A percentile compares a stretch with the other conserved stretches of the same genome.
Conservation (phyloP, 1,284 basidiomycete species). For the Ustilago hordei region DNA sequence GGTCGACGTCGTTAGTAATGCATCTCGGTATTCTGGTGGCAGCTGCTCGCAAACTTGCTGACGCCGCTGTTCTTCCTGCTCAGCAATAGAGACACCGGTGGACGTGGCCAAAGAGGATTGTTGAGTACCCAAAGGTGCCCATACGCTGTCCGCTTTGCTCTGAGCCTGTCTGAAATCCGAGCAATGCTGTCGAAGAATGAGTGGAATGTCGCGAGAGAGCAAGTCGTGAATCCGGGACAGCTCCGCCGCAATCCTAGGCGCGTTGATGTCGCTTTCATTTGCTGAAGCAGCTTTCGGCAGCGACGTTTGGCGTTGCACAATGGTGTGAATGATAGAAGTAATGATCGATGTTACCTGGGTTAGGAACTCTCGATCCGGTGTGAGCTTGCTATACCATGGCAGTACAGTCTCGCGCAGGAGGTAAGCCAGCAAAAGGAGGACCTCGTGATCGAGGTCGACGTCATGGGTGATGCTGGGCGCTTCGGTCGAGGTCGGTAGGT, state of each 20-base stretch:
- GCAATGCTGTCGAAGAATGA: constrained; percentile 46
- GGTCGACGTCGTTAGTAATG: background rate
- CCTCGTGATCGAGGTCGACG: constrained; percentile 46
- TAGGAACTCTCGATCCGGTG: constrained; percentile 54
- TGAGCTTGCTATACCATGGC: constrained; percentile 57
- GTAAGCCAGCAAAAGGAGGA: constrained; percentile 50
- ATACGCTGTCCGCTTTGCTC: constrained; percentile 24
- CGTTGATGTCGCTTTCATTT: constrained; percentile 22
- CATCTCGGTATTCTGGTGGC: constrained; percentile 1
- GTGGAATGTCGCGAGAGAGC: constrained; percentile 42
- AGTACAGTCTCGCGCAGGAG: constrained; percentile 54
- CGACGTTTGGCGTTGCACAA: constrained; percentile 20
- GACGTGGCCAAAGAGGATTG: constrained; percentile 1
- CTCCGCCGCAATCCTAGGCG: constrained; percentile 10
- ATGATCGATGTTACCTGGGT: constrained; percentile 43
- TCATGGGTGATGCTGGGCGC: constrained; percentile 37
- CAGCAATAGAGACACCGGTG: background rate
- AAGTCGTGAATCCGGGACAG: constrained; percentile 29
- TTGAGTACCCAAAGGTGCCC: constrained; percentile 31
- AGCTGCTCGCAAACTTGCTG: constrained; percentile 21
- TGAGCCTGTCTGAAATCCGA: constrained; percentile 35
- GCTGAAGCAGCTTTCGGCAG: background rate
- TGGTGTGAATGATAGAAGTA: constrained; percentile 24
- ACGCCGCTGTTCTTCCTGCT: constrained; percentile 15
- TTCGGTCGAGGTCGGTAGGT: constrained; percentile 16